phyloP scores from a whole-genome alignment of 306 rosid species.

The Ceratonia siliqua region DNA sequence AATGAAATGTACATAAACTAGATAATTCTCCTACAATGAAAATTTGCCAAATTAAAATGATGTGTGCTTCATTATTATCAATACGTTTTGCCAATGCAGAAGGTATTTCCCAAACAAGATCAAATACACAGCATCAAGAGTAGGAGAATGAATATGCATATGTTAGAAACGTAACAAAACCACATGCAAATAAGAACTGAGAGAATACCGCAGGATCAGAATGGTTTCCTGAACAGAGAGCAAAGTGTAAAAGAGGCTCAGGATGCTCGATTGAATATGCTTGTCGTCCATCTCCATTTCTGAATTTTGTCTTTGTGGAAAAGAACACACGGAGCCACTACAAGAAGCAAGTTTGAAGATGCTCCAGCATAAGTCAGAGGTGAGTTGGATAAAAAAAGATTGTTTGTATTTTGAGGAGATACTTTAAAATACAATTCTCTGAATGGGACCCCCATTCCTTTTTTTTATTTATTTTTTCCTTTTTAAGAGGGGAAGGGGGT shows the following conservation, averaged over 20 bases:
- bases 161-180: not conserved
- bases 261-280: constrained; percentile 61
- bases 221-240: constrained; percentile 91
- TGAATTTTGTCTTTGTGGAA: constrained; percentile 69
- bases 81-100: not conserved
- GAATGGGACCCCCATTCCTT: not conserved
- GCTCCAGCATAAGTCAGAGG: not conserved
- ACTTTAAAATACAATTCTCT: not conserved
- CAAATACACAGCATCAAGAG: not conserved
- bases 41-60: not conserved
- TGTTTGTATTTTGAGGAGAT: not conserved
- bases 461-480: not conserved
- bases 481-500: not conserved
- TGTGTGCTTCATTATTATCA: not conserved
- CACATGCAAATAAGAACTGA: constrained; percentile 6
- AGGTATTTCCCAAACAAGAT: not conserved
- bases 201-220: constrained; percentile 89
- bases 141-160: not conserved
- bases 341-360: constrained; percentile 25
- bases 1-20: not conserved
- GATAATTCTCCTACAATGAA: not conserved
- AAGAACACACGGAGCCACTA: constrained; percentile 89
- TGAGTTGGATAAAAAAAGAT: not conserved
- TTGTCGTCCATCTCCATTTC: constrained; percentile 66
- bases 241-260: constrained; percentile 88